A percentile compares a stretch with the other conserved stretches of the same genome.
These are phyloP conservation scores for Leccinum subatratum DNA, from an alignment of 1,284 basidiomycete genomes.

Conservation along the genomic window DNA sequence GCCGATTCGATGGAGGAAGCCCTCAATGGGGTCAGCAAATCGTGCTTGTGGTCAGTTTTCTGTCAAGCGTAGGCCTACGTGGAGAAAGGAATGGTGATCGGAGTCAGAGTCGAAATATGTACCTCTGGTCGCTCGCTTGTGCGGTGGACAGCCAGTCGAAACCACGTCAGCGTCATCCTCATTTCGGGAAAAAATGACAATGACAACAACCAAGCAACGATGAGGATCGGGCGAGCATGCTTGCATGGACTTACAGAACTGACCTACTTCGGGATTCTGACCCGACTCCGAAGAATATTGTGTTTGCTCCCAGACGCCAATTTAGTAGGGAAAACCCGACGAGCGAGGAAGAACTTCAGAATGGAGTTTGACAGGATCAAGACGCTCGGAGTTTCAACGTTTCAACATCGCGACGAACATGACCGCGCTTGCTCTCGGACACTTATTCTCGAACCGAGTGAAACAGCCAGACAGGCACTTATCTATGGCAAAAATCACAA, in stretches of 20 bases:
- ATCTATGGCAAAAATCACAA: too few species aligned
- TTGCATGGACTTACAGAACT: background rate
- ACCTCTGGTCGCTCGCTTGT: background rate
- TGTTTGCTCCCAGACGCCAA: background rate
- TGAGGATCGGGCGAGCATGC: background rate
- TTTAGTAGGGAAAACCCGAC: background rate
- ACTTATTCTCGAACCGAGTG: background rate
- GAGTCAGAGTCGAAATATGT: background rate
- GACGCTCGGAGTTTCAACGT: background rate
- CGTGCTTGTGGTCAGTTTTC: background rate
- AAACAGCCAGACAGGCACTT: background rate
- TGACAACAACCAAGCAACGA: background rate
- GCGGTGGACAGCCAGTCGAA: background rate
- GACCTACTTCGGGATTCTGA: background rate
- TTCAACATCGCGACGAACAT: background rate
- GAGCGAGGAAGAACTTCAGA: background rate
- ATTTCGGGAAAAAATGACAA: background rate
- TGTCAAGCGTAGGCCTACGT: background rate
- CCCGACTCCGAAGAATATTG: background rate
- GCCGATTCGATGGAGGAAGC: background rate
- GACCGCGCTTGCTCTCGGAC: background rate
- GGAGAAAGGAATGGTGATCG: background rate
- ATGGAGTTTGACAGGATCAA: slow-evolving; percentile 1
- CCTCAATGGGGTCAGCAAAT: background rate
- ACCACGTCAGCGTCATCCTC: background rate